phyloP scores from a whole-genome alignment of 2,329 filamentous ascomycete genomes.

The Magnaporthales sp. region DNA sequence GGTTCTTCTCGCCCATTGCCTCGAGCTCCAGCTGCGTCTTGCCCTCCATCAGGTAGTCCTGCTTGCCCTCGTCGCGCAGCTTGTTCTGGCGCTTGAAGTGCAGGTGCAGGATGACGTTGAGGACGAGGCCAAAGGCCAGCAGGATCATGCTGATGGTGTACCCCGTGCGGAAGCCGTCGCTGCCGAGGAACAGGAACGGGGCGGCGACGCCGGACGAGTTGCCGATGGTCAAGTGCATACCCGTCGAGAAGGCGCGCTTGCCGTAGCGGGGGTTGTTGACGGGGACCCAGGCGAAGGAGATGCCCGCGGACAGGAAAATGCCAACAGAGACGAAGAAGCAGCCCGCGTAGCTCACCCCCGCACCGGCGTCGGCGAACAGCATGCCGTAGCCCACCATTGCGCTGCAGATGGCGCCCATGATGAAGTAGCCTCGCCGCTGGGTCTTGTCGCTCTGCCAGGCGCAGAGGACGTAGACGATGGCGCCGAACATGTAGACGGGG shows the following conservation, averaged over 20 bases:
- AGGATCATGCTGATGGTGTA: constrained; percentile 26
- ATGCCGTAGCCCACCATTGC: constrained; percentile 58
- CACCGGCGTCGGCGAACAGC: constrained; percentile 44
- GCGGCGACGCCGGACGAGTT: constrained; percentile 61
- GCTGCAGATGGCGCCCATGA: constrained; percentile 54
- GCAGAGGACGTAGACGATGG: constrained; percentile 39
- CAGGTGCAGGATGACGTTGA: constrained; percentile 7
- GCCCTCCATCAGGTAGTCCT: constrained; percentile 30
- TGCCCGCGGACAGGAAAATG: constrained; percentile 48
- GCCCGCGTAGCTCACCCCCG: constrained; percentile 53
- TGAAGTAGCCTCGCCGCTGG: constrained; percentile 48
- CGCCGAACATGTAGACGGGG: constrained; percentile 54
- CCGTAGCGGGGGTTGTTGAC: constrained; percentile 64
- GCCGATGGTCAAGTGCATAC: constrained; percentile 55
- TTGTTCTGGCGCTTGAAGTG: constrained; percentile 26
- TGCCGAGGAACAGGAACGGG: constrained; percentile 18
- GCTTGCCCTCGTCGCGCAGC: constrained; percentile 23
- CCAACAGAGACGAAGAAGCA: constrained; percentile 60
- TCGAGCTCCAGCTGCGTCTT: constrained; percentile 30
- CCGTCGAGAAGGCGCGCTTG: constrained; percentile 59
- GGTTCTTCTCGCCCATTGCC: constrained; percentile 31
- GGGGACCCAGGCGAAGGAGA: constrained; percentile 54
- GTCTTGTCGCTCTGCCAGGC: constrained; percentile 53
- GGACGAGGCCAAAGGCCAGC: background rate
- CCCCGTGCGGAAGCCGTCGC: constrained; percentile 27